Evolutionary conservation across 176 grass and related monocot species (phyloP), one percentile per base, ranked within the genome.

Genomic region (Chloris gayana): DNA sequence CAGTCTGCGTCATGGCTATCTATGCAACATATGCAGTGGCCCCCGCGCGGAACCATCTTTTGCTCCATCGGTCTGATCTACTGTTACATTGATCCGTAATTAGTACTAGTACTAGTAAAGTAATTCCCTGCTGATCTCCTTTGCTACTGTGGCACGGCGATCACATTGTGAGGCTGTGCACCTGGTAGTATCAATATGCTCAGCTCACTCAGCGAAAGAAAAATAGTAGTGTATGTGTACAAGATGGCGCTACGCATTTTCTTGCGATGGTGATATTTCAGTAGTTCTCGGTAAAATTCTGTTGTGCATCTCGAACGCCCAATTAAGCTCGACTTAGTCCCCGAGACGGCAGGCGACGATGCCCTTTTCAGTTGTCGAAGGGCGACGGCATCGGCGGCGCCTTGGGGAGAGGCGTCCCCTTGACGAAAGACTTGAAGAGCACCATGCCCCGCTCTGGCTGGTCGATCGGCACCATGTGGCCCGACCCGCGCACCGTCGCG

Each of bases 401-500:
- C 54, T 39, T 25, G 26, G 76, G 87, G 51, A 84, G 85, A 69
- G 66, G 59, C 49, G 73, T 51, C 3, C 63, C 85, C 12, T 39
- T 38, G 59, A 95, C 24, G 74, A 95, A 95, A 2, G 68, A 81
- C 33, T 56, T 59, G 62, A 90, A 41, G 58, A 92, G 49, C 50
- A 44, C 47, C n/a, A 89, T 11, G 19, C 22, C 75, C 41, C 87
- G 76, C 59, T 77, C 74, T 51, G 90, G 89, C 46, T 83, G 87
- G 47, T 95, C 74, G 29, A 69, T 80, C 0, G 84, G 82, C 27
- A 88, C 87, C 65, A 74, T 75, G 69, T 96, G 93, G 1, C 85
- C 93, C 3, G 87, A 72, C 44, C 90, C 87, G 30, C 87, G 91
- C 69, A 90, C 79, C 68, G 89, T 95, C 7, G 77, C 75, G 56